Percentiles rank a stretch among this genome's conserved stretches.
Evolutionary conservation across 176 grass and related monocot genomes (phyloP).

Genomic region (Tuctoria greenei): DNA sequence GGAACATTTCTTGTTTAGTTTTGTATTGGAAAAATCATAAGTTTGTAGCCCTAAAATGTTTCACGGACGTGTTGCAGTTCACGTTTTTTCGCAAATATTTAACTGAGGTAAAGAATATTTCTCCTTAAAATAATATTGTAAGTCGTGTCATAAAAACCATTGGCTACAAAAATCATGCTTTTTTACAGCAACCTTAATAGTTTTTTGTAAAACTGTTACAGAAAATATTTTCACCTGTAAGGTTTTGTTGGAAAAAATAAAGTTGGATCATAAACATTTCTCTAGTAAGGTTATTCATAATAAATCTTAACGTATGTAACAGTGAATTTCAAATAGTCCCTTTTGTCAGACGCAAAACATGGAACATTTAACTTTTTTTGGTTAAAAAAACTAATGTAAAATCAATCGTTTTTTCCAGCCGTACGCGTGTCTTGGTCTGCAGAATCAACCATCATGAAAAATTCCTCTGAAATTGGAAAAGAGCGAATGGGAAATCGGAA

Average conservation of each 20-base stretch:
- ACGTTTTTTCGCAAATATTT: background rate
- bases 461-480: background rate
- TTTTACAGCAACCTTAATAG: background rate
- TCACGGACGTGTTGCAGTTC: background rate
- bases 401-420: background rate
- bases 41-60: too few relatives aligned
- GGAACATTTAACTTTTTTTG: too few relatives aligned
- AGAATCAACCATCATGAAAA: background rate
- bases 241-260: background rate
- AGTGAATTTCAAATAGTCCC: background rate
- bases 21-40: too few relatives aligned
- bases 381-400: background rate
- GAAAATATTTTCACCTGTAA: background rate
- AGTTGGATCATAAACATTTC: background rate
- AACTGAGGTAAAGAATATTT: background rate
- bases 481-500: background rate
- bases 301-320: background rate
- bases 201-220: background rate
- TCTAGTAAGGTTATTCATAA: background rate
- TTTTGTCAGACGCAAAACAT: background rate
- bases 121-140: too few relatives aligned
- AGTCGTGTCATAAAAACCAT: background rate
- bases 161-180: background rate
- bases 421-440: background rate
- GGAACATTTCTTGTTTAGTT: too few relatives aligned